These are phyloP conservation scores for Polygonum aviculare DNA, from an alignment of 148 eudicot genomes.

Conservation along the genomic window DNA sequence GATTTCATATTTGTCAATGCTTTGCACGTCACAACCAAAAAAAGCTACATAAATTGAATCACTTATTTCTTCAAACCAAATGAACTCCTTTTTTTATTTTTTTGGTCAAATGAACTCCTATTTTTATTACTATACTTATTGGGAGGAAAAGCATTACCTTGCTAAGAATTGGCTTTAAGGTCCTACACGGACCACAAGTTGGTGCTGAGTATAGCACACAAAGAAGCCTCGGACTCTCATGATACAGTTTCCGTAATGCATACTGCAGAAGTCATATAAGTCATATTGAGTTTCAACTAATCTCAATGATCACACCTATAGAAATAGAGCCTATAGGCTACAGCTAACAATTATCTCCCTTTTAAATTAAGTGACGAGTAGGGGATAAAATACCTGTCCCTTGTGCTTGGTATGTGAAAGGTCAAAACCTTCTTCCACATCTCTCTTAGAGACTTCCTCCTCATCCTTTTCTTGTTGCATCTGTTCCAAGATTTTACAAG, in stretches of 20 bases:
- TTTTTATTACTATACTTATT: no score
- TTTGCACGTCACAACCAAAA: no score
- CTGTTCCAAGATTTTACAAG: slow-evolving; percentile 21
- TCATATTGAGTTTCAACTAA: background rate
- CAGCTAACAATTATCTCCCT: background rate
- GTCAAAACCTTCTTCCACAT: slow-evolving; percentile 72
- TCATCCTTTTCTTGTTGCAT: slow-evolving; percentile 71
- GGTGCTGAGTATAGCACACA: slow-evolving; percentile 89
- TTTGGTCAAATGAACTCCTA: no score
- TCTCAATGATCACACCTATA: background rate
- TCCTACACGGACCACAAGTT: slow-evolving; percentile 96
- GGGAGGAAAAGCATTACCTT: slow-evolving; percentile 40
- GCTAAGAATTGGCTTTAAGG: slow-evolving; percentile 92
- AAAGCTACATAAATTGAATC: no score
- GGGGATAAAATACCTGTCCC: slow-evolving; percentile 56
- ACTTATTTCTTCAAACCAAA: no score
- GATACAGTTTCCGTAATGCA: slow-evolving; percentile 93
- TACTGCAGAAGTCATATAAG: slow-evolving; percentile 38
- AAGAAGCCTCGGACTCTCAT: slow-evolving; percentile 89
- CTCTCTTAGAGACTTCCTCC: slow-evolving; percentile 63
- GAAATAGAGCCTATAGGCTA: background rate
- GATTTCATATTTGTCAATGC: no score
- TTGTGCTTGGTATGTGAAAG: slow-evolving; percentile 74
- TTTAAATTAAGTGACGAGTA: slow-evolving; percentile 8
- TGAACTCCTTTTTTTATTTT: no score